A percentile compares a stretch with the other conserved stretches of the same genome.
phyloP scores from a whole-genome alignment of 2,329 filamentous ascomycete species.

The Alternaria sp. region DNA sequence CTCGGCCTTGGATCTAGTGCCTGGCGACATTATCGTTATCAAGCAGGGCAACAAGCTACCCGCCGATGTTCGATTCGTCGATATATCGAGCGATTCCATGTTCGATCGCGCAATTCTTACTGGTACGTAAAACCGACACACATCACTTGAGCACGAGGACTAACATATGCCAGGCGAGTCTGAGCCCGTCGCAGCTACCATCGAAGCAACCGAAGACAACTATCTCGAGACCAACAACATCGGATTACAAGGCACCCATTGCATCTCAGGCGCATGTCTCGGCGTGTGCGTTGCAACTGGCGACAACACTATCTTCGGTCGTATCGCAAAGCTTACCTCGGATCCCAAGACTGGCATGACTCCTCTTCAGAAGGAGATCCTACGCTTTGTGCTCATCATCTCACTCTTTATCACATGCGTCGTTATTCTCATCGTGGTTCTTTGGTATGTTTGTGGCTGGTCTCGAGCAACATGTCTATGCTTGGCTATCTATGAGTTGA shows the following conservation, averaged over 20 bases:
- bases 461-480: conserved; percentile 1
- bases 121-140: conserved; percentile 49
- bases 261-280: conserved; percentile 69
- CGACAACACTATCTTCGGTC: conserved; percentile 76
- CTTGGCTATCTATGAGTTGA: neutral
- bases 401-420: conserved; percentile 70
- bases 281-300: conserved; percentile 76
- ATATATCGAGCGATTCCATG: conserved; percentile 71
- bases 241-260: conserved; percentile 80
- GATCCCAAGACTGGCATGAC: conserved; percentile 72
- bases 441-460: conserved; percentile 61
- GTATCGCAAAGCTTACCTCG: conserved; percentile 75
- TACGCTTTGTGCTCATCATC: conserved; percentile 75
- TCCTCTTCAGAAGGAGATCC: conserved; percentile 73
- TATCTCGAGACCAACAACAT: conserved; percentile 80
- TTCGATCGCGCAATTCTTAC: conserved; percentile 78
- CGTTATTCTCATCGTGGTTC: conserved; percentile 68
- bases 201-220: conserved; percentile 70
- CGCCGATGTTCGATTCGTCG: conserved; percentile 73
- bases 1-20: conserved; percentile 68
- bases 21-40: conserved; percentile 72
- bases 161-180: conserved; percentile 63
- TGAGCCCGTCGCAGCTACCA: conserved; percentile 66
- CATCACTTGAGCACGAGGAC: neutral
- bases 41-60: conserved; percentile 77